Evolutionary conservation across 257 asterid species (phyloP), one percentile per base, ranked within the genome.

Genomic region (Striga asiatica): DNA sequence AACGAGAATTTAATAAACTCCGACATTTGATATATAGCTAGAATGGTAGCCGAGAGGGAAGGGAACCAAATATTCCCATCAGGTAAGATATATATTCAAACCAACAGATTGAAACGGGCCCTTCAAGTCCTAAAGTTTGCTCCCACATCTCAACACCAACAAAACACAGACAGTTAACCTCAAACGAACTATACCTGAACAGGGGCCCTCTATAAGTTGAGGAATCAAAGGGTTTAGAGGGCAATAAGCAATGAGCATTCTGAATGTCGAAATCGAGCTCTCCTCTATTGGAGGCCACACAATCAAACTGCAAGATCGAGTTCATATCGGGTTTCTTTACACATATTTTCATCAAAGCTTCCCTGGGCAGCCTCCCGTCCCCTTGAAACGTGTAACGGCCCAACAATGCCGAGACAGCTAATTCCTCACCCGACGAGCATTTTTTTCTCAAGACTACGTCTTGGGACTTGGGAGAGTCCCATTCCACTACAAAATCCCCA

Each of bases 271-370:
- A 61, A 50, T 66, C 68, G 39, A 81, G 69, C 27, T 61, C 64
- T 50, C 72, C 76, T 61, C 38, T 69, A 17, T 71, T 74, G 37
- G 71, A 74, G 47, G 82, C 94, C 45, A 70, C 69, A 58, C 96
- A 91, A 64, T 86, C 94, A 61, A 91, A 91, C 73, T 78, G 88
- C 83, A 84, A 69, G 75, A 91, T 71, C 48, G 88, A 86, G 74
- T 72, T 80, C 71, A 84, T 52, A 27, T 85, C 80, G 50, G 92
- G 92, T 77, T 83, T 91, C 65, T 80, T 91, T 55, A 91, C 57
- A 61, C 98, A 81, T 35, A 91, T 78, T 77, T 91, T 91, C 78
- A 91, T 53, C 75, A 72, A 64, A 56, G 93, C 82, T 56, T 86
- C 79, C 10, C 71, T 57, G 13, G 82, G 93, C 16, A 70, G 74